Conservation (phyloP, 495 filamentous ascomycete genomes). For the Trichoderma orchidacearum region DNA sequence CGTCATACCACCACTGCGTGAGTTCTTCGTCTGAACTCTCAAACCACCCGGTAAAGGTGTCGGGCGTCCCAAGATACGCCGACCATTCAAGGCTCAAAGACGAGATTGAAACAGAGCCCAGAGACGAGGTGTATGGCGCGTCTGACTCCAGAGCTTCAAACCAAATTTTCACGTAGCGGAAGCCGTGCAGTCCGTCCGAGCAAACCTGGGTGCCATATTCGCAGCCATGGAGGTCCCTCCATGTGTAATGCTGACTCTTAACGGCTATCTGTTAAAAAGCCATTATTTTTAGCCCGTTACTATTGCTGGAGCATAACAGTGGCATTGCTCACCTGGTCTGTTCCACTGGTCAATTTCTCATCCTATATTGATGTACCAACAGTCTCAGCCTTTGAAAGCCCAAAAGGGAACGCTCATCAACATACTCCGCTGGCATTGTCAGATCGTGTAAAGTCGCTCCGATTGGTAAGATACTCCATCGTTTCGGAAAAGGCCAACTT, state of each 20-base stretch:
- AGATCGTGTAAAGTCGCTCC: constrained; percentile 30
- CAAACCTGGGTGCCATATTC: constrained; percentile 22
- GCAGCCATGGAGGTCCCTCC: constrained; percentile 27
- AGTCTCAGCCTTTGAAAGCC: not conserved
- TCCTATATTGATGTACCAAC: not conserved
- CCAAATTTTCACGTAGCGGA: constrained; percentile 31
- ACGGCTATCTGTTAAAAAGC: constrained; percentile 20
- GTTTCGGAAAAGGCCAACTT: constrained; percentile 32
- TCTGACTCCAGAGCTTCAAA: constrained; percentile 25
- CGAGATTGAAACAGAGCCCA: constrained; percentile 21
- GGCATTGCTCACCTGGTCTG: constrained; percentile 18
- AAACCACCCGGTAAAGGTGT: constrained; percentile 32
- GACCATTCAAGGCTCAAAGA: constrained; percentile 24
- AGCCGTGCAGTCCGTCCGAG: constrained; percentile 33
- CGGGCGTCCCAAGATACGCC: constrained; percentile 25
- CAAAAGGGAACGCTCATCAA: not conserved
- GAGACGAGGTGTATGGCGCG: constrained; percentile 23
- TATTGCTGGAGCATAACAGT: not conserved
- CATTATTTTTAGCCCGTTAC: not conserved
- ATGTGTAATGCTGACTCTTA: constrained; percentile 18
- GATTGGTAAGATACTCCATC: constrained; percentile 22
- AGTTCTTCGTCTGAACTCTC: constrained; percentile 29
- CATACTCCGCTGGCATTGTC: constrained; percentile 17
- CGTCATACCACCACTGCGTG: constrained; percentile 36
- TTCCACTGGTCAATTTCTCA: constrained; percentile 17